phyloP scores from a whole-genome alignment of 768 basidiomycete genomes.

The Leccinum sublutescens region DNA sequence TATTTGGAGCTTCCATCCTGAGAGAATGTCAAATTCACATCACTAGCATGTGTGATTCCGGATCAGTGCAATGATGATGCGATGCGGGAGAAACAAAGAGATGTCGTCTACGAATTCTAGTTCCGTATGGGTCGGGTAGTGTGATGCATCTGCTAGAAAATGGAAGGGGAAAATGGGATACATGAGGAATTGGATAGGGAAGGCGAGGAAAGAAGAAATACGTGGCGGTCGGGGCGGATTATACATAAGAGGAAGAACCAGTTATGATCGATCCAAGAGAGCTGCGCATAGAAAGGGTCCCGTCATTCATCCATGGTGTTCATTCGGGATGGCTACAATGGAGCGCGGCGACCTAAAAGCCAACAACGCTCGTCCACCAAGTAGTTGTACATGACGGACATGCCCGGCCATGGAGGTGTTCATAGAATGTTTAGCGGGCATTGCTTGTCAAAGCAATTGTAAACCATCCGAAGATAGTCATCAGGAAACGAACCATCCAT shows the following conservation, averaged over 20 bases:
- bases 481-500: slow-evolving; percentile 77
- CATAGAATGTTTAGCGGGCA: slow-evolving; percentile 13
- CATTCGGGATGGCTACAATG: slow-evolving; percentile 3
- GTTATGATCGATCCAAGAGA: slow-evolving; percentile 1
- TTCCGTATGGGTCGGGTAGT: slow-evolving; percentile 1
- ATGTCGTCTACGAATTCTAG: slow-evolving; percentile 2
- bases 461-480: slow-evolving; percentile 80
- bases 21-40: background rate
- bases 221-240: background rate
- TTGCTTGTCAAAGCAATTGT: slow-evolving; percentile 52
- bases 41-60: background rate
- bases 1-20: background rate
- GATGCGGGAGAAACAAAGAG: background rate
- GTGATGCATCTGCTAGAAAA: slow-evolving; percentile 3
- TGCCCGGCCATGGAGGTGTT: background rate
- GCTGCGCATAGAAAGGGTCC: slow-evolving; percentile 6
- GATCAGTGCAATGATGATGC: background rate
- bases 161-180: background rate
- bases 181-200: background rate
- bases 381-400: background rate
- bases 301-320: slow-evolving; percentile 4
- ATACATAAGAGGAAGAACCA: background rate
- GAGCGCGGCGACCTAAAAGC: background rate
- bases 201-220: background rate
- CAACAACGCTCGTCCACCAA: slow-evolving; percentile 2